phyloP scores from a whole-genome alignment of 2,329 filamentous ascomycete species.

The Bipolaris bicolor region DNA sequence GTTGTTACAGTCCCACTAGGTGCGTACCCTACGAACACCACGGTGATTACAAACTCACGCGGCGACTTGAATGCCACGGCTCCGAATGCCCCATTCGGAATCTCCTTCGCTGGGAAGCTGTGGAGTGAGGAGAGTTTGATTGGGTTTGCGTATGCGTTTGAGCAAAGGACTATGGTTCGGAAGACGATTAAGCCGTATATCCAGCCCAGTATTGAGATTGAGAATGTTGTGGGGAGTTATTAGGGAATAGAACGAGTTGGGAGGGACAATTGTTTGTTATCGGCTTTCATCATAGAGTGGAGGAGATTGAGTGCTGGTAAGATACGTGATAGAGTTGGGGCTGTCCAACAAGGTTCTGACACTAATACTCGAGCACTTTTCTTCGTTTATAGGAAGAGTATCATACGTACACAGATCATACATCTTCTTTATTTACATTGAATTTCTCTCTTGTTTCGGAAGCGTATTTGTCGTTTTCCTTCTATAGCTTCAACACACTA shows the following conservation, averaged over 20 bases:
- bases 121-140: constrained; percentile 69
- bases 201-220: constrained; percentile 56
- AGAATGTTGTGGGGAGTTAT: constrained; percentile 48
- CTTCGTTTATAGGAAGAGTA: neutral
- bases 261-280: too few species aligned
- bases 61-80: constrained; percentile 60
- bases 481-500: too few species aligned
- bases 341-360: constrained; percentile 7
- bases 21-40: constrained; percentile 57
- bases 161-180: constrained; percentile 63
- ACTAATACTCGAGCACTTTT: neutral
- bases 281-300: too few species aligned
- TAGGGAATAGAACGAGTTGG: neutral
- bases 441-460: neutral
- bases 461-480: too few species aligned
- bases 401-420: neutral
- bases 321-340: neutral
- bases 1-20: constrained; percentile 69
- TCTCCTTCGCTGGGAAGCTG: constrained; percentile 66
- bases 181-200: constrained; percentile 57
- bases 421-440: too few species aligned
- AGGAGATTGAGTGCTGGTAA: neutral
- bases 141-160: constrained; percentile 71
- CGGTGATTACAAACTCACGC: constrained; percentile 53
- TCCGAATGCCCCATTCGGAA: constrained; percentile 65